Conservation (phyloP, 805 yeast species). For the Kluyveromyces aestuarii region DNA sequence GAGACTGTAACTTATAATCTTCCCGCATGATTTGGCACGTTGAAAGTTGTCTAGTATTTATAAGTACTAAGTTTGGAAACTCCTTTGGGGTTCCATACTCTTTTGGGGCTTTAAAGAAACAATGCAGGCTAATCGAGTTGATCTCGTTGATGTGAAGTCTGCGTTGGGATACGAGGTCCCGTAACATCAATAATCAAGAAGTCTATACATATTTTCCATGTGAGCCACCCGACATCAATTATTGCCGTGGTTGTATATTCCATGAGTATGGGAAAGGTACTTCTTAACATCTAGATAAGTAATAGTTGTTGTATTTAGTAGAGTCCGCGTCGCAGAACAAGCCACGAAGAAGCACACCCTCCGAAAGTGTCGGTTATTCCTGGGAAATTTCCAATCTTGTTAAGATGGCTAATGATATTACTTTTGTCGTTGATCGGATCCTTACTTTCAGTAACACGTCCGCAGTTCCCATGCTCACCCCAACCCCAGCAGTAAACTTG, state of each 20-base stretch:
- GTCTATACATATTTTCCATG: slow-evolving; percentile 77
- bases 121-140: background rate
- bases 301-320: slow-evolving; percentile 2
- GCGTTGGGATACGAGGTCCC: slow-evolving; percentile 6
- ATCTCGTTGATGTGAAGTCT: background rate
- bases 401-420: slow-evolving; percentile 17
- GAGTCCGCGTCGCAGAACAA: slow-evolving; percentile 25
- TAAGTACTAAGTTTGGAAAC: background rate
- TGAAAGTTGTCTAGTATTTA: no score
- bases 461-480: slow-evolving; percentile 99
- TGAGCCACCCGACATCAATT: slow-evolving; percentile 21
- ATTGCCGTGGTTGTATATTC: slow-evolving; percentile 31
- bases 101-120: slow-evolving; percentile 6
- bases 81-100: background rate
- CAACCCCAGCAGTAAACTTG: slow-evolving; percentile 82
- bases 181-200: slow-evolving; percentile 41
- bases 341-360: slow-evolving; percentile 68
- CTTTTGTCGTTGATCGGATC: slow-evolving; percentile 16
- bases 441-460: slow-evolving; percentile 24
- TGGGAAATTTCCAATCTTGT: slow-evolving; percentile 7
- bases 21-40: no score
- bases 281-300: slow-evolving; percentile 46
- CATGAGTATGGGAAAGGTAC: slow-evolving; percentile 77
- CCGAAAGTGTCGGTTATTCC: slow-evolving; percentile 30
- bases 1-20: no score